Evolutionary conservation across 768 basidiomycete genomes (phyloP).

Genomic region (Suillus tomentosus): DNA sequence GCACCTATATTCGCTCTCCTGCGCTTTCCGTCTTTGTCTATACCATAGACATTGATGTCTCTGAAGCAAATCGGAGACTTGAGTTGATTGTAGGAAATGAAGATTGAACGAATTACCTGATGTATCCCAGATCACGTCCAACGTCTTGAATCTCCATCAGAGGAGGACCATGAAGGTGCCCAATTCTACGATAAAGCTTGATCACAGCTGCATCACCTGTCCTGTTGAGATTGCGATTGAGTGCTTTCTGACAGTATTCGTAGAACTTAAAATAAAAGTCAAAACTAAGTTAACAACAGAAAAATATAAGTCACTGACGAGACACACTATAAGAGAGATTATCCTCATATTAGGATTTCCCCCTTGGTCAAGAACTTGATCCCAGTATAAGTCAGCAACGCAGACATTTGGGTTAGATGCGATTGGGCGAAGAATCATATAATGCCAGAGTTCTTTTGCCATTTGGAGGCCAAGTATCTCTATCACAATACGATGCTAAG

Average conservation of each 20-base stretch:
- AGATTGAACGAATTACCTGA: background rate
- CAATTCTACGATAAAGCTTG: background rate
- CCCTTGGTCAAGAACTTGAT: background rate
- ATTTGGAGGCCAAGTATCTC: background rate
- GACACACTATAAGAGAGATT: background rate
- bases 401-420: no score
- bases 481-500: background rate
- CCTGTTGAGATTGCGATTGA: background rate
- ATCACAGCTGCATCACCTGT: background rate
- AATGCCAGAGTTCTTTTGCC: background rate
- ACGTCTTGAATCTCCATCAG: background rate
- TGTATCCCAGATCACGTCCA: background rate
- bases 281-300: background rate
- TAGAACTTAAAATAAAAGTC: background rate
- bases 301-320: background rate
- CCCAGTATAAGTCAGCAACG: background rate
- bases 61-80: background rate
- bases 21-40: background rate
- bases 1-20: background rate
- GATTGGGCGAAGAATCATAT: background rate
- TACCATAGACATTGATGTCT: background rate
- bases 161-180: background rate
- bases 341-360: background rate
- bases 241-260: background rate
- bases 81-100: background rate